Percentiles rank a stretch among this genome's conserved stretches.
Evolutionary conservation across 2,329 filamentous ascomycete species (phyloP).

Genomic region (Dryadomyces quercus-mongolicae): DNA sequence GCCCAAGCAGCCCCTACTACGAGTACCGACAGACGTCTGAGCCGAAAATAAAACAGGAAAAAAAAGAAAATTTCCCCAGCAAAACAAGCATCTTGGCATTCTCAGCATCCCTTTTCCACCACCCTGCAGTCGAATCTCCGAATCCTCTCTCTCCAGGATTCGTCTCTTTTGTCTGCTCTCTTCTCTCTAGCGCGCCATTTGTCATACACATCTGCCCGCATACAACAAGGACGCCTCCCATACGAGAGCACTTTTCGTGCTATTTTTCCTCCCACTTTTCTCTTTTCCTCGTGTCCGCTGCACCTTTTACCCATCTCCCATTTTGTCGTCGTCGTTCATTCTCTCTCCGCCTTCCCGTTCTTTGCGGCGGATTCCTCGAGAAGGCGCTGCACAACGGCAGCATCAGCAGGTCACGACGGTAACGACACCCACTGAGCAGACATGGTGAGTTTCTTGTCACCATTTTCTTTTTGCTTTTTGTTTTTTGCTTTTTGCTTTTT

Average conservation of each 20-base stretch:
- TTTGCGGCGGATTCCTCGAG: not conserved
- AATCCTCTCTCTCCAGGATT: too few relatives aligned
- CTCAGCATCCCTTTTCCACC: too few relatives aligned
- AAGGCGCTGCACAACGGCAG: not conserved
- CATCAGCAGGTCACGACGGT: not conserved
- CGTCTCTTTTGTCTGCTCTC: too few relatives aligned
- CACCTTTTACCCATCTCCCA: not conserved
- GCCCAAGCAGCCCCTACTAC: not conserved
- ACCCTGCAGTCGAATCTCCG: too few relatives aligned
- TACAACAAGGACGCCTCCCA: not conserved
- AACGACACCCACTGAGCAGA: not conserved
- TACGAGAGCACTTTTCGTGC: not conserved
- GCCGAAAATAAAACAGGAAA: not conserved
- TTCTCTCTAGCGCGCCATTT: not conserved
- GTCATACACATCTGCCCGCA: slow-evolving; percentile 1
- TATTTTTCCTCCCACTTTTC: slow-evolving; percentile 1
- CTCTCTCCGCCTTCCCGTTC: not conserved
- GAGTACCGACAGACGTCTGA: not conserved
- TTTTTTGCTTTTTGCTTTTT: not conserved
- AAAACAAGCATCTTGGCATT: too few relatives aligned
- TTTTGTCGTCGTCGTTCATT: not conserved
- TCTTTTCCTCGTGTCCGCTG: not conserved
- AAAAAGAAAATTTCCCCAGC: not conserved
- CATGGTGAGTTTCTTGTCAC: not conserved
- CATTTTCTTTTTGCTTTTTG: not conserved